Percentiles rank a stretch among this genome's conserved stretches.
phyloP scores from a whole-genome alignment of 2,329 filamentous ascomycete genomes.

The Talaromyces pinophilus region DNA sequence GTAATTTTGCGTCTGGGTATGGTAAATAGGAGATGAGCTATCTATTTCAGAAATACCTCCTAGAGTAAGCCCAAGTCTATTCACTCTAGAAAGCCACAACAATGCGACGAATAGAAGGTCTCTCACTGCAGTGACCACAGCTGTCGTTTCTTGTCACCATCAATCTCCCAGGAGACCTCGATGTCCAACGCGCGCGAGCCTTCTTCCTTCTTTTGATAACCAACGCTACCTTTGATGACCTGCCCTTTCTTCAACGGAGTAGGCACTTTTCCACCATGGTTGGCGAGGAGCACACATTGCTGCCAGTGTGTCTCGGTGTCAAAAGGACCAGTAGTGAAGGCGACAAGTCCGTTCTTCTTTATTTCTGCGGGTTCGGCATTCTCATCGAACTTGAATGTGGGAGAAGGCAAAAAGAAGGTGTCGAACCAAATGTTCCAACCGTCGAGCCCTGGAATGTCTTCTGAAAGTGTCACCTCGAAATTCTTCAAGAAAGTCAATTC shows the following conservation, averaged over 20 bases:
- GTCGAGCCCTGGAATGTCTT: constrained; percentile 70
- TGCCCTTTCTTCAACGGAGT: constrained; percentile 55
- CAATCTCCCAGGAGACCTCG: constrained; percentile 61
- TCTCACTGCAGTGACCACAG: constrained; percentile 45
- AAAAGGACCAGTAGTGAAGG: constrained; percentile 83
- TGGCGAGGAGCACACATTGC: constrained; percentile 73
- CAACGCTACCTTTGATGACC: constrained; percentile 65
- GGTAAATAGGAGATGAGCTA: not conserved
- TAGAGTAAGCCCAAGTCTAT: not conserved
- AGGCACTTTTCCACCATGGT: constrained; percentile 55
- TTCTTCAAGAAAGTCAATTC: constrained; percentile 74
- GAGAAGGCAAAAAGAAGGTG: constrained; percentile 76
- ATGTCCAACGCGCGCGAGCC: constrained; percentile 71
- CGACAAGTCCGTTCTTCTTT: constrained; percentile 64
- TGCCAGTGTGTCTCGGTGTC: constrained; percentile 85
- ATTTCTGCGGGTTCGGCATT: constrained; percentile 62
- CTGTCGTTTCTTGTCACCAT: constrained; percentile 46
- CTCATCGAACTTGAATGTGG: constrained; percentile 51
- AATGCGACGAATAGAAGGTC: not conserved
- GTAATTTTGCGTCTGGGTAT: not conserved
- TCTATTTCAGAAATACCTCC: not conserved
- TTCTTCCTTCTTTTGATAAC: constrained; percentile 68
- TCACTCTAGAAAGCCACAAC: not conserved
- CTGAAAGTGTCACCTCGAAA: constrained; percentile 64
- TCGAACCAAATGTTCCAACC: constrained; percentile 94